Conservation (phyloP, 129 eudicot species). For the Chrysanthemum lavandulifolium region DNA sequence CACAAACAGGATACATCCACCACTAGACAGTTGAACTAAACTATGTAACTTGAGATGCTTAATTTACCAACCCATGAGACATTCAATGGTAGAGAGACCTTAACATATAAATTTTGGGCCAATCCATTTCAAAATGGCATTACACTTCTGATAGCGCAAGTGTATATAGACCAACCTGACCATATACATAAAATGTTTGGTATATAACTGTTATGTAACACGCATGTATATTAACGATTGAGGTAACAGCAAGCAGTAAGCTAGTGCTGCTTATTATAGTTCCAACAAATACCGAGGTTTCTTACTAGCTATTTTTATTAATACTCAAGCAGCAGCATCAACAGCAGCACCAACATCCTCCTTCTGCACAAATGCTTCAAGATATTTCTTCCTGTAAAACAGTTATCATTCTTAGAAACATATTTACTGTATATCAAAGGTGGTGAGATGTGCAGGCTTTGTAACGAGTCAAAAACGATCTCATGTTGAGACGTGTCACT, state of each 20-base stretch:
- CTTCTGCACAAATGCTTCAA: conserved; percentile 62
- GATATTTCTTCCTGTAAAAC: conserved; percentile 69
- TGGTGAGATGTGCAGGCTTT: background rate
- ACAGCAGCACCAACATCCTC: conserved; percentile 39
- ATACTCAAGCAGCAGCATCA: conserved; percentile 60
- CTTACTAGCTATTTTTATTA: background rate
- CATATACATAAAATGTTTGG: conserved; percentile 14
- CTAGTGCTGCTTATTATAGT: conserved; percentile 16
- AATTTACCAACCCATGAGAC: background rate
- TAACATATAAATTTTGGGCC: background rate
- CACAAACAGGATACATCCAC: too few species aligned
- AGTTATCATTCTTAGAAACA: background rate
- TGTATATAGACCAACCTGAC: conserved; percentile 1
- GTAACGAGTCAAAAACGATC: background rate
- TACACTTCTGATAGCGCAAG: background rate
- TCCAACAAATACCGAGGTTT: conserved; percentile 2
- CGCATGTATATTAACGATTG: background rate
- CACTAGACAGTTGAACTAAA: too few species aligned
- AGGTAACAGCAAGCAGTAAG: conserved; percentile 11
- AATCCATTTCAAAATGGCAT: background rate
- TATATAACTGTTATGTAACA: conserved; percentile 13
- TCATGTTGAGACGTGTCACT: too few species aligned
- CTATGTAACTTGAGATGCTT: too few species aligned
- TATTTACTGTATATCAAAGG: background rate
- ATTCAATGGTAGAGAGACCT: background rate